Conservation (phyloP, 2,329 filamentous ascomycete species). For the Chaetomiaceae sp. region DNA sequence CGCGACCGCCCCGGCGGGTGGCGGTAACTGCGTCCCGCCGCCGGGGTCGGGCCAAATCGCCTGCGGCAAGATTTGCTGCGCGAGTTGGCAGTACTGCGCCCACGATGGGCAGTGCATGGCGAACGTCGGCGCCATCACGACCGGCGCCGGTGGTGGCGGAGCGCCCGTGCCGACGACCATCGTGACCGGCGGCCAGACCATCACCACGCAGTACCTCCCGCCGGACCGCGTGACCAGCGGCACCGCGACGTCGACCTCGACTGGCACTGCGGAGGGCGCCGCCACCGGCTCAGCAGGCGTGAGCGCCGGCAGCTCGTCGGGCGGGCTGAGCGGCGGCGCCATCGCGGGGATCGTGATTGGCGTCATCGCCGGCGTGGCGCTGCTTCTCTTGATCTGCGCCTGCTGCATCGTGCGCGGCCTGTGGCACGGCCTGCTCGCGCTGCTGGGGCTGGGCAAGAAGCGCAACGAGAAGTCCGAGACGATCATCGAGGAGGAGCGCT, state of each 20-base stretch:
- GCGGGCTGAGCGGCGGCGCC: constrained; percentile 59
- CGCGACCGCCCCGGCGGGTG: constrained; percentile 37
- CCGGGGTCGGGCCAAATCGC: constrained; percentile 48
- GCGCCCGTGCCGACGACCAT: constrained; percentile 26
- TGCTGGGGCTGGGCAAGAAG: constrained; percentile 55
- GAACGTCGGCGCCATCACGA: constrained; percentile 33
- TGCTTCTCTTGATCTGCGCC: constrained; percentile 66
- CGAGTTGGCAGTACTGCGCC: constrained; percentile 61
- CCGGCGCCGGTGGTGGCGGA: constrained; percentile 25
- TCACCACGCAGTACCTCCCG: constrained; percentile 50
- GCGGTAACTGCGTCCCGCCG: constrained; percentile 44
- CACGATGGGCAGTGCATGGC: constrained; percentile 51
- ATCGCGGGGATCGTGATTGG: constrained; percentile 80
- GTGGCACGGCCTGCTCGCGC: constrained; percentile 51
- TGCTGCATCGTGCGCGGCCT: constrained; percentile 62
- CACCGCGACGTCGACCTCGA: constrained; percentile 48
- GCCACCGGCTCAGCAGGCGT: constrained; percentile 49
- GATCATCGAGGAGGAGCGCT: constrained; percentile 56
- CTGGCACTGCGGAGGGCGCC: constrained; percentile 41
- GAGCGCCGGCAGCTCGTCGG: constrained; percentile 33
- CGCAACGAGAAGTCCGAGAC: constrained; percentile 38
- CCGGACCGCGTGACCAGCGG: constrained; percentile 49
- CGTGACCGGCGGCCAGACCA: constrained; percentile 39
- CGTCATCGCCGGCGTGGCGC: constrained; percentile 57
- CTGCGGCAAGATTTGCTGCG: constrained; percentile 67